Percentiles rank a stretch among this genome's conserved stretches.
Conservation (phyloP, 805 yeast genomes). For the Kodamaea leandrae region DNA sequence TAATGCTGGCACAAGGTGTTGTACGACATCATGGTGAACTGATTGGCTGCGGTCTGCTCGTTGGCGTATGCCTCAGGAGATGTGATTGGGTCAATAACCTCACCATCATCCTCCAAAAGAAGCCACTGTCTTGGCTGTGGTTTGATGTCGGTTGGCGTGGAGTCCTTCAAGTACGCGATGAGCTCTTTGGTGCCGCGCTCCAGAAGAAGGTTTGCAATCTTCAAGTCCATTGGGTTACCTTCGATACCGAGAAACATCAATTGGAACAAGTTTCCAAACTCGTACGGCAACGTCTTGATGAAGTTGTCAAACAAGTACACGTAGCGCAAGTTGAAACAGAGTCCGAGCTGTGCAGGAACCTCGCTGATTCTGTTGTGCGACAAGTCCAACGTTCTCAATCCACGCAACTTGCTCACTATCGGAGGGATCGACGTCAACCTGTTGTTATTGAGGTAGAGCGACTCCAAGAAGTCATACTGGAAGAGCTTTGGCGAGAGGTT, state of each 20-base stretch:
- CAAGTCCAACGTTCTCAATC: constrained; percentile 79
- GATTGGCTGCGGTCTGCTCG: constrained; percentile 26
- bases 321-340: constrained; percentile 74
- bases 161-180: constrained; percentile 77
- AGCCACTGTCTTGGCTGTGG: constrained; percentile 84
- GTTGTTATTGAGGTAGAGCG: constrained; percentile 85
- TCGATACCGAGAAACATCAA: constrained; percentile 87
- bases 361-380: constrained; percentile 70
- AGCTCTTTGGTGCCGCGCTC: constrained; percentile 84
- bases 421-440: constrained; percentile 66
- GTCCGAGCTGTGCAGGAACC: constrained; percentile 84
- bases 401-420: constrained; percentile 62
- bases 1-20: constrained; percentile 94
- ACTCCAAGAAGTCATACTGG: constrained; percentile 79
- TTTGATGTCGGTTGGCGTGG: constrained; percentile 62
- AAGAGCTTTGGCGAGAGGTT: constrained; percentile 71
- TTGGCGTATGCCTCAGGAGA: constrained; percentile 32
- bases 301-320: constrained; percentile 86
- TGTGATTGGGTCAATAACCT: constrained; percentile 39
- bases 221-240: constrained; percentile 80
- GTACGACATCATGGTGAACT: constrained; percentile 79
- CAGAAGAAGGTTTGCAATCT: constrained; percentile 63
- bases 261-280: constrained; percentile 81
- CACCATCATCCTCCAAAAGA: constrained; percentile 74
- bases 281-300: constrained; percentile 70